Evolutionary conservation across 306 rosid species (phyloP).

Genomic region (Pachyrhizus erosus): DNA sequence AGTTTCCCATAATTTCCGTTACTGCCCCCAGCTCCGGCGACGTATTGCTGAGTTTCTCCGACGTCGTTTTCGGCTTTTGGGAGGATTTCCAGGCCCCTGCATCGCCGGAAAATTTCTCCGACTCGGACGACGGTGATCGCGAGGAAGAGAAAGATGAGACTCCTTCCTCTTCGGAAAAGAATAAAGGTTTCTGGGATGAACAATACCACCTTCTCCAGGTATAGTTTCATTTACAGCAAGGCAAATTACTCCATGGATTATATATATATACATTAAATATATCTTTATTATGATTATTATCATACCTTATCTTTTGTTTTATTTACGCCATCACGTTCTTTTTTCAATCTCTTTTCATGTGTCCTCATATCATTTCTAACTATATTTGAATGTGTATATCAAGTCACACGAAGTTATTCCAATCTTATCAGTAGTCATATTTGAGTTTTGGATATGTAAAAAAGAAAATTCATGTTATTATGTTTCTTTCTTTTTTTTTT

Average conservation of each 20-base stretch:
- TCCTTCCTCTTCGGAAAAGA: slow-evolving; percentile 42
- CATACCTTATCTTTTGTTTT: no score
- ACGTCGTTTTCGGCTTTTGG: slow-evolving; percentile 62
- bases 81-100: slow-evolving; percentile 51
- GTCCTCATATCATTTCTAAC: no score
- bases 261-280: no score
- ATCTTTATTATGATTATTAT: no score
- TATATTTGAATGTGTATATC: no score
- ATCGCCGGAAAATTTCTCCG: slow-evolving; percentile 50
- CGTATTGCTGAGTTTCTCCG: slow-evolving; percentile 49
- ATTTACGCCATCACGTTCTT: no score
- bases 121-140: slow-evolving; percentile 41
- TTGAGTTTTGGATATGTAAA: no score
- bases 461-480: no score
- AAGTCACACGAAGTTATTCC: no score
- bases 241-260: background rate
- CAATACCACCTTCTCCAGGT: slow-evolving; percentile 75
- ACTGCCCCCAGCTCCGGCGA: slow-evolving; percentile 5
- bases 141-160: slow-evolving; percentile 45
- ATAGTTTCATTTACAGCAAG: background rate
- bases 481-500: no score
- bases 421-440: no score
- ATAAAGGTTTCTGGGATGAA: slow-evolving; percentile 70
- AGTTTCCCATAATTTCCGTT: background rate
- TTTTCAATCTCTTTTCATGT: no score